Base-by-base conservation (phyloP, 2,329 filamentous ascomycete genomes). In the Fusarium brevicatenulatum region DNA sequence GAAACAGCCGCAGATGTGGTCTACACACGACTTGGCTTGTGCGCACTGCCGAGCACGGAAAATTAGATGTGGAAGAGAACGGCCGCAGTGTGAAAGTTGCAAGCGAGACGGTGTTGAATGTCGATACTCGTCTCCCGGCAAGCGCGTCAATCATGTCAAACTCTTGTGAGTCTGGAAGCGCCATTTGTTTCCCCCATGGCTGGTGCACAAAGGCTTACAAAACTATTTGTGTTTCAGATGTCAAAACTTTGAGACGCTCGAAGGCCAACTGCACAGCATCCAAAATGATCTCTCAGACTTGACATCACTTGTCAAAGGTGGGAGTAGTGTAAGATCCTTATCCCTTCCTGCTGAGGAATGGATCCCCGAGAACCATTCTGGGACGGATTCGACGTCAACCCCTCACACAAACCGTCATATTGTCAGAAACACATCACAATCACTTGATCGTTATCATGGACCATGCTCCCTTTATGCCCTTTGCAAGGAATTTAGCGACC, bases 91-190 rank as follows among this genome's bases (percentile, higher is more conserved):
- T 54, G 76, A 78, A 66, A 78, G 76, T 44, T 78, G 76, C 56
- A 77, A 78, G 56, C 66, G 76, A 66, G 76, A 78, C 42, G 76
- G 76, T 36, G 76, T 77, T n/a, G 76, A 78, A 13, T 78, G 76
- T 56, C 68, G 76, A 62, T 78, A 78, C 64, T 78, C 76, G 34
- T 78, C 76, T 9, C 76, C 76, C 11, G 76, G 76, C 13, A 78
- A 78, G 55, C 76, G 76, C 12, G 76, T 78, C 63, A 78, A 78
- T 44, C 76, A 78, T 42, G 76, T 78, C 58, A 78, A 78, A 39
- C 76, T 78, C 21, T 42, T 78, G 76, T 78, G 59, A 78, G 76
- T 78, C 16, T 15, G 13, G 23, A 25, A 15, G n/a, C 55, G 62
- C 46, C 57, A 54, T 53, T 56, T 54, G 28, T 39, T 42, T 34